Base-by-base conservation (phyloP, 331 rosid species). In the Quercus lobata region DNA sequence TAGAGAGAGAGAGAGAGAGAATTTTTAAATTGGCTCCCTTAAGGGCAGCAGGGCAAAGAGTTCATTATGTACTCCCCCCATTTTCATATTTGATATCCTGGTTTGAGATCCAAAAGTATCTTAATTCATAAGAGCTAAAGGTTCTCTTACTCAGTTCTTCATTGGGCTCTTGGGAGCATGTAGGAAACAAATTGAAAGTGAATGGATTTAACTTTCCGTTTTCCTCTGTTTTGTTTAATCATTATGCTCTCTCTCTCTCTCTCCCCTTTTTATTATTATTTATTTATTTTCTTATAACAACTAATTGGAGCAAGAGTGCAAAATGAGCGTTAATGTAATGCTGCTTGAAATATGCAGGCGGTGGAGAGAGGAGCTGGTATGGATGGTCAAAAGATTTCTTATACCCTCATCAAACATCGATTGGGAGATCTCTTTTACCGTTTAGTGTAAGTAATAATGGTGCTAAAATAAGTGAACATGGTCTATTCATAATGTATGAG, bases 401-500 rank as follows among this genome's bases (percentile, higher is more conserved):
- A 93, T 88, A 91, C 71, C 81, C 82, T 96, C 34, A 86, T 96
- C 83, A 96, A 96, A 90, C 98, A 96, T 83, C 98, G 97, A 3
- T 69, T 96, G 87, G 99, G 98, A 86, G 99, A 96, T 86, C 98
- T 93, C 81, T 96, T 96, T 84, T 93, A 96, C 81, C 99, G 94
- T 63, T 83, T 96, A 70, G 99, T 96, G 99, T 96, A 80, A 90
- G 99, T 84, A 19, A 19, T 69, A 32, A 65, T 7, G 74, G 12
- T 46, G 19, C 46, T 66, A 32, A 32, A 60, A 17, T 66, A 6
- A 18, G 8, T 7, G 71, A 21, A 18, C 27, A 68, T 19, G n/a
- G 2, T 34, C 1, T 34, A 1, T 66, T 62, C 6, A 32, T 4
- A 57, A 71, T 27, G 53, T 5, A 16, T 17, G 46, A 44, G 29